Percentiles rank a stretch among this genome's conserved stretches.
Conservation (phyloP, 441 rosid species). For the Breynia disticha region DNA sequence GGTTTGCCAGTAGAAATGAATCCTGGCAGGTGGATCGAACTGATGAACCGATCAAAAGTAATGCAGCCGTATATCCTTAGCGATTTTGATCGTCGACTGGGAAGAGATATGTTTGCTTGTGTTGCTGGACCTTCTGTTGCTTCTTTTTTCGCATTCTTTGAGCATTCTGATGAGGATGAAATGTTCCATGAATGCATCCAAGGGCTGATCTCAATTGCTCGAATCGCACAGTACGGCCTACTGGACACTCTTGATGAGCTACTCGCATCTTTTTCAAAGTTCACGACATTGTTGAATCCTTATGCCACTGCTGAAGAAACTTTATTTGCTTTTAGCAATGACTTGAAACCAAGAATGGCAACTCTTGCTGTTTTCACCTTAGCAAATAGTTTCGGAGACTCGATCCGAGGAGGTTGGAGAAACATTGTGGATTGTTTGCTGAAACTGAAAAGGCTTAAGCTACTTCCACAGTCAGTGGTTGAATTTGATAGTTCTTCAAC, state of each 20-base stretch:
- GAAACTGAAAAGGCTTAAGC: conserved; percentile 73
- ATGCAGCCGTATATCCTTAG: conserved; percentile 37
- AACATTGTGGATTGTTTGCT: conserved; percentile 74
- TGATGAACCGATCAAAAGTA: conserved; percentile 44
- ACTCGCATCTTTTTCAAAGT: conserved; percentile 68
- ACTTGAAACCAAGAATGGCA: conserved; percentile 84
- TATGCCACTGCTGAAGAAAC: conserved; percentile 90
- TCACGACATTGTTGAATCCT: conserved; percentile 72
- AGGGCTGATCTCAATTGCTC: conserved; percentile 65
- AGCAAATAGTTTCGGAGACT: conserved; percentile 70
- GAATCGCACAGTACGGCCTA: conserved; percentile 67
- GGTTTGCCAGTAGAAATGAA: conserved; percentile 44
- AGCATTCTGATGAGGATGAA: conserved; percentile 84
- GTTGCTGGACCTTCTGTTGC: conserved; percentile 84
- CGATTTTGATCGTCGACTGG: conserved; percentile 57
- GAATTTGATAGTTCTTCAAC: conserved; percentile 43
- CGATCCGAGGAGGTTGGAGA: conserved; percentile 82
- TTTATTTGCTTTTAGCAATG: conserved; percentile 66
- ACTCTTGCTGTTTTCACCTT: conserved; percentile 82
- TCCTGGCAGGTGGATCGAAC: conserved; percentile 72
- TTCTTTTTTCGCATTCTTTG: conserved; percentile 72
- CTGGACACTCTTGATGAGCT: conserved; percentile 84
- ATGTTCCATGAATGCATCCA: conserved; percentile 82
- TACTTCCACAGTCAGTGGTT: conserved; percentile 60
- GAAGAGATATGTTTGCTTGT: conserved; percentile 81